These are phyloP conservation scores for Epichloe amarillans DNA, from an alignment of 2,329 filamentous ascomycete species.

Conservation along the genomic window DNA sequence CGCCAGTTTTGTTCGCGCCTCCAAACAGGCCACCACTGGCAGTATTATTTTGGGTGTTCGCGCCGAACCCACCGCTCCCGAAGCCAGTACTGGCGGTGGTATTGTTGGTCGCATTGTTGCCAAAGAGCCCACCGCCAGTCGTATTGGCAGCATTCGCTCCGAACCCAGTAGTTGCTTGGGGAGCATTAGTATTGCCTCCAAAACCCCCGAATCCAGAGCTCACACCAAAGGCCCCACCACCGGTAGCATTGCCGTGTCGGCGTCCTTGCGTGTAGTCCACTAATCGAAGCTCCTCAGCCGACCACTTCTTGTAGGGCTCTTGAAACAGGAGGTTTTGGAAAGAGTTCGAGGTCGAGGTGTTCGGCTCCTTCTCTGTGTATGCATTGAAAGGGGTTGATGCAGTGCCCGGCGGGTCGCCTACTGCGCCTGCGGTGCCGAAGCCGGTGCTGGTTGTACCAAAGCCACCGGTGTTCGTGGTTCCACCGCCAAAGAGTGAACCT, in stretches of 20 bases:
- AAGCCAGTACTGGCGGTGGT: slow-evolving; percentile 14
- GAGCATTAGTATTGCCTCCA: slow-evolving; percentile 22
- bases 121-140: slow-evolving; percentile 25
- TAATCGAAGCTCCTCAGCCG: slow-evolving; percentile 69
- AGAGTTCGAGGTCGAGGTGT: slow-evolving; percentile 38
- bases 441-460: slow-evolving; percentile 32
- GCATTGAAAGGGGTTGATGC: slow-evolving; percentile 55
- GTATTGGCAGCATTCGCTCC: slow-evolving; percentile 25
- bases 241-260: slow-evolving; percentile 68
- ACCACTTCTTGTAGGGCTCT: slow-evolving; percentile 76
- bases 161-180: slow-evolving; percentile 28
- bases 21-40: slow-evolving; percentile 28
- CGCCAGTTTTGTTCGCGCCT: slow-evolving; percentile 12
- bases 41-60: slow-evolving; percentile 12
- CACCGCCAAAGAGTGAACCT: slow-evolving; percentile 34
- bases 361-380: slow-evolving; percentile 59
- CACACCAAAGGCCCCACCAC: slow-evolving; percentile 73
- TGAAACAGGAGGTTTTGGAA: slow-evolving; percentile 74
- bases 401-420: slow-evolving; percentile 54
- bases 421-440: slow-evolving; percentile 23
- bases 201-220: slow-evolving; percentile 40
- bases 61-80: slow-evolving; percentile 29
- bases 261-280: slow-evolving; percentile 83
- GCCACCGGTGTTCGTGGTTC: slow-evolving; percentile 17
- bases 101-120: slow-evolving; percentile 17